Conservation (phyloP, 2,329 filamentous ascomycete species). For the Orbilia brochopaga region DNA sequence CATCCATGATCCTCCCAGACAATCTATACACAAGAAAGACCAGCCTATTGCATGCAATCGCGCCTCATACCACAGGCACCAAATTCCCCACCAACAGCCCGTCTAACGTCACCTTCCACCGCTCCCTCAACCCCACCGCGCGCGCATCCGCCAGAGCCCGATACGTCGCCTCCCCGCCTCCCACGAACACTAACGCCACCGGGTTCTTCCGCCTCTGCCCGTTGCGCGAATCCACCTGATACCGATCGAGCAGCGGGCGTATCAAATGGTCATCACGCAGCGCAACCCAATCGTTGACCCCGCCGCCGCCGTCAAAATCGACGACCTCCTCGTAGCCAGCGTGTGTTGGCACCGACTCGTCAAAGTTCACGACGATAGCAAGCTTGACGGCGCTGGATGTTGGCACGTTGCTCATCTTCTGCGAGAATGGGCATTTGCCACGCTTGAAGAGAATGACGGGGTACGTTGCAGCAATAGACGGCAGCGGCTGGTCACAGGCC, state of each 20-base stretch:
- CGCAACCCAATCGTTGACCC: slow-evolving; percentile 41
- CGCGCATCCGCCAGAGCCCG: slow-evolving; percentile 32
- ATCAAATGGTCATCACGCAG: slow-evolving; percentile 42
- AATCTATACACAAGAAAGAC: background rate
- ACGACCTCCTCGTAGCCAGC: slow-evolving; percentile 23
- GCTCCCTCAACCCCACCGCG: slow-evolving; percentile 35
- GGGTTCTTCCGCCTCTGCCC: slow-evolving; percentile 45
- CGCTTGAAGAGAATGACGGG: slow-evolving; percentile 46
- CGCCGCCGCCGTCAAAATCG: slow-evolving; percentile 32
- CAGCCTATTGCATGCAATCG: background rate
- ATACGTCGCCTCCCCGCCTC: slow-evolving; percentile 38
- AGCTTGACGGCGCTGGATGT: slow-evolving; percentile 40
- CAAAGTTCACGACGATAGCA: slow-evolving; percentile 45
- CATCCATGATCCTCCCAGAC: background rate
- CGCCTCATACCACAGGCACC: slow-evolving; percentile 26
- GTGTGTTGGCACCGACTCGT: slow-evolving; percentile 22
- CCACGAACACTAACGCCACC: slow-evolving; percentile 37
- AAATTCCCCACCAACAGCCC: slow-evolving; percentile 36
- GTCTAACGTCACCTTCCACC: slow-evolving; percentile 43
- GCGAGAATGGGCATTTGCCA: slow-evolving; percentile 42
- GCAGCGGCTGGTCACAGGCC: slow-evolving; percentile 34
- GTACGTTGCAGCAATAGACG: slow-evolving; percentile 34
- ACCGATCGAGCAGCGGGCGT: slow-evolving; percentile 38
- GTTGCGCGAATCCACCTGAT: slow-evolving; percentile 44
- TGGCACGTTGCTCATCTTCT: slow-evolving; percentile 44